Conservation (phyloP, 2,329 filamentous ascomycete genomes). For the Colletotrichum brevisporum region DNA sequence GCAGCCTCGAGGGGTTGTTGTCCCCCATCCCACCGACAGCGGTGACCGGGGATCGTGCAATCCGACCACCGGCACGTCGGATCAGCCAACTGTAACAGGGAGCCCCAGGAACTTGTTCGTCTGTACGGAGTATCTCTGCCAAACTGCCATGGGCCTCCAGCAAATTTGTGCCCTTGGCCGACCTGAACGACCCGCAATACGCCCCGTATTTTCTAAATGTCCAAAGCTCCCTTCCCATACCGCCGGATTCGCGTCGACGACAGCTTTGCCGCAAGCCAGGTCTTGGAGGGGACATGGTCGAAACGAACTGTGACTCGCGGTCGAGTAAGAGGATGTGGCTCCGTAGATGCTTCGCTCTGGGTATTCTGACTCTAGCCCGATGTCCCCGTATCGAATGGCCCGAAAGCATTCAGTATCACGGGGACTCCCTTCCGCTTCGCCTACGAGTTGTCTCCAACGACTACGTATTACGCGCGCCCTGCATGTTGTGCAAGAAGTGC, state of each 20-base stretch:
- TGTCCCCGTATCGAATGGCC: no score
- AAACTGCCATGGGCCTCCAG: neutral
- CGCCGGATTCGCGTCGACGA: neutral
- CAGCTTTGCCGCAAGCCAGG: neutral
- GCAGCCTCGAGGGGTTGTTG: slow-evolving; percentile 11
- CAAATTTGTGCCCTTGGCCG: slow-evolving; percentile 28
- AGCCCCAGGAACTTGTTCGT: neutral
- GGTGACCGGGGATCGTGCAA: slow-evolving; percentile 11
- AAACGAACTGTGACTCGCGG: no score
- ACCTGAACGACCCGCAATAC: slow-evolving; percentile 32
- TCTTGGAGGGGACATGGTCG: no score
- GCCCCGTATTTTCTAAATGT: slow-evolving; percentile 16
- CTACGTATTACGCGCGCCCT: no score
- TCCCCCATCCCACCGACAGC: slow-evolving; percentile 14
- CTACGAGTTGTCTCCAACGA: no score
- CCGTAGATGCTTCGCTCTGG: no score
- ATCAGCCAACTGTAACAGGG: slow-evolving; percentile 19
- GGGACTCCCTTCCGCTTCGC: no score
- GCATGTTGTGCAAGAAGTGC: neutral
- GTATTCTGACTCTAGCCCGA: no score
- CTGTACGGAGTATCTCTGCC: neutral
- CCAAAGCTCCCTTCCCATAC: slow-evolving; percentile 17
- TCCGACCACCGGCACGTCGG: slow-evolving; percentile 19
- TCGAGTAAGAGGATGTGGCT: no score
- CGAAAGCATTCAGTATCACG: no score